These are phyloP conservation scores for Calonectria naviculata DNA, from an alignment of 2,329 filamentous ascomycete genomes.

Conservation along the genomic window DNA sequence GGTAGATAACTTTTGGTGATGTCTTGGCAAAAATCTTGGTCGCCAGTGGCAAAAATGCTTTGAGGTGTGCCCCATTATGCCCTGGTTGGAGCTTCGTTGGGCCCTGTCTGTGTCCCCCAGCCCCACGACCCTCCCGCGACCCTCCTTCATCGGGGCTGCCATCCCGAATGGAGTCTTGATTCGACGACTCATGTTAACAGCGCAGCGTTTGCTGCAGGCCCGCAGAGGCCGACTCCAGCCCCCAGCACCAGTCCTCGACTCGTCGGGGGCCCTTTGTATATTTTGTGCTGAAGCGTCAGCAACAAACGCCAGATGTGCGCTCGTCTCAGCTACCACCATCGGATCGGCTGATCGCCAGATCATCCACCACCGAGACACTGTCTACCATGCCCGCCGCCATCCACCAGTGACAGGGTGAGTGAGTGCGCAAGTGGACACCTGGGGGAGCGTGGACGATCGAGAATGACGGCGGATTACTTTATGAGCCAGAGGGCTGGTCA, in stretches of 20 bases:
- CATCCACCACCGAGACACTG: slow-evolving; percentile 34
- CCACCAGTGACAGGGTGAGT: slow-evolving; percentile 18
- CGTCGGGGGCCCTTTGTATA: slow-evolving; percentile 6
- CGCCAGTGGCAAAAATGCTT: slow-evolving; percentile 14
- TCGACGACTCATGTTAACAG: slow-evolving; percentile 40
- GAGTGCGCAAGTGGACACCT: slow-evolving; percentile 17
- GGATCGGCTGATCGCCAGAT: slow-evolving; percentile 31
- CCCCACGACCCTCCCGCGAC: slow-evolving; percentile 24
- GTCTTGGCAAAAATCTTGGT: slow-evolving; percentile 5
- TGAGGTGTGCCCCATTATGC: background rate
- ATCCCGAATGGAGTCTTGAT: slow-evolving; percentile 42
- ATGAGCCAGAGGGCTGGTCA: background rate
- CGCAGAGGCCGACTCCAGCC: slow-evolving; percentile 17
- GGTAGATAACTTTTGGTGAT: background rate
- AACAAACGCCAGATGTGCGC: slow-evolving; percentile 7
- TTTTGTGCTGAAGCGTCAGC: slow-evolving; percentile 5
- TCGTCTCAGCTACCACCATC: slow-evolving; percentile 24
- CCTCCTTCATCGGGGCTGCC: slow-evolving; percentile 31
- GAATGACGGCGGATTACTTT: background rate
- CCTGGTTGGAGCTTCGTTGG: slow-evolving; percentile 20
- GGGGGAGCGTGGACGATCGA: background rate
- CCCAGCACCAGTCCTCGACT: slow-evolving; percentile 10
- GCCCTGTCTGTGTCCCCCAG: slow-evolving; percentile 17
- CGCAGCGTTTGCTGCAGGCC: slow-evolving; percentile 33
- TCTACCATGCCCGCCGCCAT: slow-evolving; percentile 31